A percentile compares a stretch with the other conserved stretches of the same genome.
Conservation (phyloP, 768 basidiomycete genomes). For the Tricholoma flavovirens region DNA sequence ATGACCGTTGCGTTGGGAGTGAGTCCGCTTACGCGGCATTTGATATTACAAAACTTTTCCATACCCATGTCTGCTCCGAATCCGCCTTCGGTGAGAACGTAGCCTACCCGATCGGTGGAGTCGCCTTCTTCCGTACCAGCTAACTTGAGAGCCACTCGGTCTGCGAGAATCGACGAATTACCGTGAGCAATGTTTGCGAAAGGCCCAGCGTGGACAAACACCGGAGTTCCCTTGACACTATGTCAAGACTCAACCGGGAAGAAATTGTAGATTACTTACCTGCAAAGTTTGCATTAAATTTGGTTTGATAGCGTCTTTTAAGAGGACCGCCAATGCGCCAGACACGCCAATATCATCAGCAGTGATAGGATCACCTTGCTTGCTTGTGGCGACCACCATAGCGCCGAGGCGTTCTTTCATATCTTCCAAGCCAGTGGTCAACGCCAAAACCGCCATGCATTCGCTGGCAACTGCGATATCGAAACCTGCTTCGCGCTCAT, state of each 20-base stretch:
- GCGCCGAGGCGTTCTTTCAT: constrained; percentile 90
- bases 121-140: constrained; percentile 95
- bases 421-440: constrained; percentile 82
- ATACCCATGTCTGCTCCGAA: constrained; percentile 99
- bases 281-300: constrained; percentile 98
- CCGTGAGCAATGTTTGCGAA: constrained; percentile 99
- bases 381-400: constrained; percentile 96
- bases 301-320: constrained; percentile 99
- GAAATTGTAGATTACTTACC: constrained; percentile 26
- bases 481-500: constrained; percentile 85
- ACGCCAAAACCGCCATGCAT: constrained; percentile 95
- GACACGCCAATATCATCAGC: constrained; percentile 95
- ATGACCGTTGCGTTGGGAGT: constrained; percentile 92
- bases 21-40: constrained; percentile 90
- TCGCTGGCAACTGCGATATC: constrained; percentile 98
- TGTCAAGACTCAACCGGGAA: not conserved
- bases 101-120: constrained; percentile 72
- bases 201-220: constrained; percentile 97
- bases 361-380: constrained; percentile 85
- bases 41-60: constrained; percentile 99
- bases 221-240: constrained; percentile 74
- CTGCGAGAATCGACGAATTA: constrained; percentile 98
- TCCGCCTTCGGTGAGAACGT: constrained; percentile 96
- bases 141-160: constrained; percentile 92
- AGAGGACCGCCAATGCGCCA: constrained; percentile 91